Evolutionary conservation across 2,329 filamentous ascomycete genomes (phyloP).

Genomic region (Ceratocystis harringtonii): DNA sequence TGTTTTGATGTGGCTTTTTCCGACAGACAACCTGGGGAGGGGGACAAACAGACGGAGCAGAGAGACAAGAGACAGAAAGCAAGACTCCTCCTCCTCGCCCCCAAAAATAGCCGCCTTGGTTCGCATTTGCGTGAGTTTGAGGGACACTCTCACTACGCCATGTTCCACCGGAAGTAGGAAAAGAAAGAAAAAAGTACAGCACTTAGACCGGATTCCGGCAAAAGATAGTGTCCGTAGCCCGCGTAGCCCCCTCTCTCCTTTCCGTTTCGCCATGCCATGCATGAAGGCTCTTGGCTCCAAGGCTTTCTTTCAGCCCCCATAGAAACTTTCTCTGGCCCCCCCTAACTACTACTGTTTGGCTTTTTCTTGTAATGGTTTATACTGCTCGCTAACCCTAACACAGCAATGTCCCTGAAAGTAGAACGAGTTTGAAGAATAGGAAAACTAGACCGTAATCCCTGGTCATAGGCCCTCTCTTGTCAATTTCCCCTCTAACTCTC

Average conservation of each 20-base stretch:
- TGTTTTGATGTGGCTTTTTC: too few relatives aligned
- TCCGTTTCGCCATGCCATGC: neutral
- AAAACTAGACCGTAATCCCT: neutral
- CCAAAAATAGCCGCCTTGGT: too few relatives aligned
- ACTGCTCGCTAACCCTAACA: neutral
- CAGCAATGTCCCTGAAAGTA: neutral
- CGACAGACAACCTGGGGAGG: too few relatives aligned
- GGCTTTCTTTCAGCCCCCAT: neutral
- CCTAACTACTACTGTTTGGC: neutral
- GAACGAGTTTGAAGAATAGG: too few relatives aligned
- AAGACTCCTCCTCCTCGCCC: too few relatives aligned
- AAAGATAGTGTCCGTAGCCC: neutral
- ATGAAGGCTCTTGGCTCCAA: neutral
- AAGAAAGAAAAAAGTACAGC: neutral
- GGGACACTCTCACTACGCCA: too few relatives aligned
- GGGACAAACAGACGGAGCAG: too few relatives aligned
- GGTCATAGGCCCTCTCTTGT: neutral
- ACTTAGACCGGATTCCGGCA: neutral
- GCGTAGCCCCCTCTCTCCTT: neutral
- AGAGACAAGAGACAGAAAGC: too few relatives aligned
- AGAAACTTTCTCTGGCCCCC: neutral
- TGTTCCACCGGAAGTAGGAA: too few relatives aligned
- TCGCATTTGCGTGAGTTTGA: too few relatives aligned
- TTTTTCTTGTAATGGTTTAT: neutral
- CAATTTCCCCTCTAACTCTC: neutral